A percentile compares a stretch with the other conserved stretches of the same genome.
These are phyloP conservation scores for Rhizopogon rudus DNA, from an alignment of 768 basidiomycete genomes.

Conservation along the genomic window DNA sequence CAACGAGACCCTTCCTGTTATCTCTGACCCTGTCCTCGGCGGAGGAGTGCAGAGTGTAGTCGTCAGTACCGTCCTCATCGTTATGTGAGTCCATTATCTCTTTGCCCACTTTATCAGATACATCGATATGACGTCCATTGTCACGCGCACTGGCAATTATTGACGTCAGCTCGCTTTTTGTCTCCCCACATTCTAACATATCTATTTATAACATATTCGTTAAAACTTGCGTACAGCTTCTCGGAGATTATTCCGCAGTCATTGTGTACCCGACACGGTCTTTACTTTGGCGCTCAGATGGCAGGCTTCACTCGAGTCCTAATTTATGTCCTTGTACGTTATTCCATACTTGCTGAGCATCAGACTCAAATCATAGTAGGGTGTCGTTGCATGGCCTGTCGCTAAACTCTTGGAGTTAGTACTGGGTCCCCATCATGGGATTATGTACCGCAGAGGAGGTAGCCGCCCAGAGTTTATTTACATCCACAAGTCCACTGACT, in stretches of 20 bases:
- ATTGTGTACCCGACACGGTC: conserved; percentile 86
- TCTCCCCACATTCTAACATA: neutral
- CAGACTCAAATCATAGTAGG: conserved; percentile 33
- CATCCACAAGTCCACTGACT: neutral
- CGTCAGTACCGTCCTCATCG: conserved; percentile 79
- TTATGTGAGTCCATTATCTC: conserved; percentile 57
- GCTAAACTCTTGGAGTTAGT: conserved; percentile 76
- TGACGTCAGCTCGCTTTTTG: neutral
- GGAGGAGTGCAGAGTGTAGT: conserved; percentile 76
- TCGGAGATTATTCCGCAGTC: conserved; percentile 92
- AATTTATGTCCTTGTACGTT: conserved; percentile 62
- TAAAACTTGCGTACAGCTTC: conserved; percentile 47
- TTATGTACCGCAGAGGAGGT: conserved; percentile 80
- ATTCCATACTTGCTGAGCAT: neutral
- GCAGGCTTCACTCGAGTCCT: conserved; percentile 62
- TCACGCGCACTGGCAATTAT: neutral
- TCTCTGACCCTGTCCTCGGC: conserved; percentile 74
- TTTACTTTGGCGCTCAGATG: conserved; percentile 87
- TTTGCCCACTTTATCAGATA: neutral
- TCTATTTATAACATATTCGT: neutral
- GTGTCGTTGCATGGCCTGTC: conserved; percentile 77
- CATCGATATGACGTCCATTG: too few relatives aligned
- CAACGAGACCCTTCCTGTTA: conserved; percentile 84
- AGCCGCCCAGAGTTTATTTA: too few relatives aligned
- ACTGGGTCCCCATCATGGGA: conserved; percentile 83